Evolutionary conservation across 2,329 filamentous ascomycete genomes (phyloP).

Genomic region (Fusarium brachygibbosum): DNA sequence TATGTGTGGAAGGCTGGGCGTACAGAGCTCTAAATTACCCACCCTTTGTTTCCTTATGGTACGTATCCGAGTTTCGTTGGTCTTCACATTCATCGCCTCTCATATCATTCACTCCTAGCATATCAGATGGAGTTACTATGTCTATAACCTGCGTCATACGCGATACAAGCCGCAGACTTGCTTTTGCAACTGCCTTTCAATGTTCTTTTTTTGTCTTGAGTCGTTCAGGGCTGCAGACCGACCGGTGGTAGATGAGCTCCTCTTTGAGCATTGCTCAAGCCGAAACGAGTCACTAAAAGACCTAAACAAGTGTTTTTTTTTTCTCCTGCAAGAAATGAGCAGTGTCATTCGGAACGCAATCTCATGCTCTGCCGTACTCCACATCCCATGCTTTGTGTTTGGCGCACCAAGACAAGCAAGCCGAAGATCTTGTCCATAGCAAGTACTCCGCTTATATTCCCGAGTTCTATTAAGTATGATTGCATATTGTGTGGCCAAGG

Average conservation of each 20-base stretch:
- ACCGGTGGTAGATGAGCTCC: constrained; percentile 13
- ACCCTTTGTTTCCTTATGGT: constrained; percentile 19
- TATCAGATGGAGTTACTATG: not conserved
- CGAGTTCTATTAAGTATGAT: constrained; percentile 37
- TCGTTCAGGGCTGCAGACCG: constrained; percentile 4
- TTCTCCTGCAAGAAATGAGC: constrained; percentile 31
- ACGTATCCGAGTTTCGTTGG: constrained; percentile 19
- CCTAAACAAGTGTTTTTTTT: constrained; percentile 32
- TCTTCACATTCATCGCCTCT: not conserved
- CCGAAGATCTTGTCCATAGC: constrained; percentile 25
- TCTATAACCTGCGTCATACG: not conserved
- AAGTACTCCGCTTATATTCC: constrained; percentile 22
- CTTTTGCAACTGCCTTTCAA: not conserved
- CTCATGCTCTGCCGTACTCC: constrained; percentile 26
- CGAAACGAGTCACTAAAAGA: constrained; percentile 7
- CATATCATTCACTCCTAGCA: not conserved
- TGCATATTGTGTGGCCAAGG: constrained; percentile 23
- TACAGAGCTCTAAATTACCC: not conserved
- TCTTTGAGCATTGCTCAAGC: constrained; percentile 16
- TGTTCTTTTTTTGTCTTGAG: not conserved
- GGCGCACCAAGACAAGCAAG: constrained; percentile 27
- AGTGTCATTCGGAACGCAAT: constrained; percentile 29
- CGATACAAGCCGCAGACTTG: not conserved
- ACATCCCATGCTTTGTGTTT: constrained; percentile 25
- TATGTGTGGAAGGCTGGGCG: constrained; percentile 2